Base-by-base conservation (phyloP, 192 early-diverging fungal species). In the Backusella mclennaniae region DNA sequence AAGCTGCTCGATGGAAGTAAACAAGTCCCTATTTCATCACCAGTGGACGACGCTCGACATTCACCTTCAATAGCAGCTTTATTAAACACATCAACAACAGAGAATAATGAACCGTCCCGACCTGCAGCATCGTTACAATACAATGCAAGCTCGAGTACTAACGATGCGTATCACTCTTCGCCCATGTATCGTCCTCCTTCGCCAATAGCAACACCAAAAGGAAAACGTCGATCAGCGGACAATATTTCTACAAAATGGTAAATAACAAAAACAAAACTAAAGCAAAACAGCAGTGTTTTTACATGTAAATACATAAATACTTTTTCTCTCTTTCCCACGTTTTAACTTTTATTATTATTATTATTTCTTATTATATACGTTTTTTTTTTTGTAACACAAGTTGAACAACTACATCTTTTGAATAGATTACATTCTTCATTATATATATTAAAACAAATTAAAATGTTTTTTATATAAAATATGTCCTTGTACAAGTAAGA, bases 61-160 rank as follows among this genome's bases (percentile, higher is more conserved):
- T 77, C 80, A 17, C 80, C 80, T 35, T 71, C 80, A 23, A 82
- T 82, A 49, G 77, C 77, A 33, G 39, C 77, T 11, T 63, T 79
- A 11, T 70, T 79, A 35, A 68, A 79, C 41, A 52, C 56, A 63
- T 23, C 11, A 44, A 68, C 74, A 23, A 52, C 23, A 26, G 56
- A 8, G 8, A 23, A 59, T 26, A 63, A 29, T 12, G 69, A 71
- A 1, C 29, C 41, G 0, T 49, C 69, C 33, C 42, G 39, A 23
- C 14, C 23, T 26, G n/a, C 69, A 3, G 23, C 69, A 9, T 23
- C 41, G 31, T 21, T 36, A 21, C 23, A 71, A 19, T 63, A 63
- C 14, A 23, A 63, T 63, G 23, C 23, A 63, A 29, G 23, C 23
- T 63, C 53, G 53, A 23, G 23, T 63, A 63, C 9, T 9, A 36